Evolutionary conservation across 106 monocot species (phyloP).

Genomic region (Allium fistulosum): DNA sequence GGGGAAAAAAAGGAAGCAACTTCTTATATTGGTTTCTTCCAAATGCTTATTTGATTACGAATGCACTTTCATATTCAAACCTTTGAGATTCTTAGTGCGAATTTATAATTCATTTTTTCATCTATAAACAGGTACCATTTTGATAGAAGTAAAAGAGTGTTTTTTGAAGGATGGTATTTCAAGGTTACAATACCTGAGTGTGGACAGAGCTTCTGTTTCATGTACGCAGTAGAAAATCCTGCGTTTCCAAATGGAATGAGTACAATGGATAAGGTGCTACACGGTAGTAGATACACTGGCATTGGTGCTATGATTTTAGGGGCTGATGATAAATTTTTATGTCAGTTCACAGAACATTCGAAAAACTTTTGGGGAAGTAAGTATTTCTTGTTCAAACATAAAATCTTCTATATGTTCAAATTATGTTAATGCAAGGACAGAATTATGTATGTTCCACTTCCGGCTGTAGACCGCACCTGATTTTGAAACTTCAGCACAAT

Average conservation of each 20-base stretch:
- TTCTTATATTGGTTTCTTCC: background rate
- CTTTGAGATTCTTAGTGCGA: background rate
- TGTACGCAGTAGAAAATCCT: slow-evolving; percentile 95
- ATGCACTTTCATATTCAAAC: no score
- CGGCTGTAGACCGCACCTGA: no score
- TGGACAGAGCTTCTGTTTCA: slow-evolving; percentile 91
- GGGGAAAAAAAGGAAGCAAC: no score
- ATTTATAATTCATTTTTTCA: background rate
- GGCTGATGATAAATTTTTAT: slow-evolving; percentile 92
- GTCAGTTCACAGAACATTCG: slow-evolving; percentile 61
- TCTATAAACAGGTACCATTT: slow-evolving; percentile 68
- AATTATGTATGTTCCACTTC: no score
- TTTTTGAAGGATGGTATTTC: slow-evolving; percentile 98
- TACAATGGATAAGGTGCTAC: slow-evolving; percentile 28
- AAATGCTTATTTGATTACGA: background rate
- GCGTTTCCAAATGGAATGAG: slow-evolving; percentile 66
- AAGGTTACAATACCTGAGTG: slow-evolving; percentile 80
- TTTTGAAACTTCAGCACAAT: no score
- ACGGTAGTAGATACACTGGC: slow-evolving; percentile 73
- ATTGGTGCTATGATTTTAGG: slow-evolving; percentile 96
- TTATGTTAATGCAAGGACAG: no score
- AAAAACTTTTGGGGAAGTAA: slow-evolving; percentile 93
- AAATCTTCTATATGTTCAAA: no score
- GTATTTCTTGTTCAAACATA: slow-evolving; percentile 6
- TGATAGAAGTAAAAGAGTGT: slow-evolving; percentile 62